A percentile compares a stretch with the other conserved stretches of the same genome.
Evolutionary conservation across 2,329 filamentous ascomycete species (phyloP).

Genomic region (Chalaropsis thielavioides): DNA sequence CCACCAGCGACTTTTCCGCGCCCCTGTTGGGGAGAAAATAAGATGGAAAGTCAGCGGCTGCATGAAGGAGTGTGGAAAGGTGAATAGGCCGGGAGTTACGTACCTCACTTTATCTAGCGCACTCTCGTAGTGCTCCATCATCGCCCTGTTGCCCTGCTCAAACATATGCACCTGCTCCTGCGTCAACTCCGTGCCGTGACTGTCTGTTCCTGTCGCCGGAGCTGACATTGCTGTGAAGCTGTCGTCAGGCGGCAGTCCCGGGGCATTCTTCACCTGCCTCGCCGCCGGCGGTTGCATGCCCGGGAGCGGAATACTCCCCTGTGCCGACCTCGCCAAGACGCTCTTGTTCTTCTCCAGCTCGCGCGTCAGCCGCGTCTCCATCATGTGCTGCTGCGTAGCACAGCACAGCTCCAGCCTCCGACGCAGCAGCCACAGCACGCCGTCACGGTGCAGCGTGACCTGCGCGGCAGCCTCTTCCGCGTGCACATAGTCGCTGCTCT

Average conservation of each 20-base stretch:
- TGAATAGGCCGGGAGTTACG: slow-evolving; percentile 25
- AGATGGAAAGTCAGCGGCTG: slow-evolving; percentile 10
- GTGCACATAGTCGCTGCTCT: slow-evolving; percentile 49
- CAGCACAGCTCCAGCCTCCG: slow-evolving; percentile 62
- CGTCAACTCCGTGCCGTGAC: slow-evolving; percentile 43
- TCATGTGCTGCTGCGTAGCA: slow-evolving; percentile 74
- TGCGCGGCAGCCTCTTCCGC: slow-evolving; percentile 59
- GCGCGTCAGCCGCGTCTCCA: slow-evolving; percentile 71
- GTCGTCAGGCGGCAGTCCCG: slow-evolving; percentile 17
- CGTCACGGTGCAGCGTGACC: slow-evolving; percentile 59
- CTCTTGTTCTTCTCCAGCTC: slow-evolving; percentile 85
- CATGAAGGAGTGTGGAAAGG: neutral
- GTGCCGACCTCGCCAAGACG: slow-evolving; percentile 53
- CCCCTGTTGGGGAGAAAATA: slow-evolving; percentile 37
- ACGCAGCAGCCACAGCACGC: slow-evolving; percentile 69
- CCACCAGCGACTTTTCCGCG: slow-evolving; percentile 76
- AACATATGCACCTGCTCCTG: slow-evolving; percentile 85
- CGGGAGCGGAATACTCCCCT: slow-evolving; percentile 17
- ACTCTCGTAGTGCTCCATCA: slow-evolving; percentile 87
- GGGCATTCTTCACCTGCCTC: neutral
- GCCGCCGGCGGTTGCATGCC: slow-evolving; percentile 18
- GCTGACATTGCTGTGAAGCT: slow-evolving; percentile 19
- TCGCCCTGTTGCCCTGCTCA: slow-evolving; percentile 79
- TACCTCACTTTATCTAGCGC: slow-evolving; percentile 90
- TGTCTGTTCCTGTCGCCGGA: slow-evolving; percentile 13